These are phyloP conservation scores for Neurospora sp. DNA, from an alignment of 495 filamentous ascomycete species.

Conservation along the genomic window DNA sequence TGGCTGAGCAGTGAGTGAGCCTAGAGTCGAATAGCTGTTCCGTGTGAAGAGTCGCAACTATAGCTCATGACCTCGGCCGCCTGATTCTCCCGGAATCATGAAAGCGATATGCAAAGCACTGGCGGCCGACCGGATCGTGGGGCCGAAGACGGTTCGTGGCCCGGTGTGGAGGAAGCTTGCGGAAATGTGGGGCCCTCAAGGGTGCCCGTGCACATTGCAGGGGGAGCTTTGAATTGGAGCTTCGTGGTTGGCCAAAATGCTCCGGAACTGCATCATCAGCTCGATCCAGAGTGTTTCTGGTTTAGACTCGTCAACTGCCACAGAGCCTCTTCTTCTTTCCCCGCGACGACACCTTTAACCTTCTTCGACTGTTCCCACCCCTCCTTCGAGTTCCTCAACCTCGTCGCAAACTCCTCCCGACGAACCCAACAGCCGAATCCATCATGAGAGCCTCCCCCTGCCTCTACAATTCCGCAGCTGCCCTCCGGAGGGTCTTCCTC, in stretches of 20 bases:
- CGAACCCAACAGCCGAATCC: neutral
- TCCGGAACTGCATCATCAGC: neutral
- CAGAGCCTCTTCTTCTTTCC: neutral
- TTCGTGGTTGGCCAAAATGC: neutral
- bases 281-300: neutral
- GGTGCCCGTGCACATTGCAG: neutral
- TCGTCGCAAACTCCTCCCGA: neutral
- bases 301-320: neutral
- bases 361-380: neutral
- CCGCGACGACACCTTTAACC: neutral
- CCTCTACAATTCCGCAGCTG: conserved; percentile 28
- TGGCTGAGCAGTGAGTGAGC: neutral
- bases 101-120: neutral
- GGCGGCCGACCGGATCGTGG: neutral
- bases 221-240: neutral
- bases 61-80: neutral
- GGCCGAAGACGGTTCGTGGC: neutral
- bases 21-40: neutral
- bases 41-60: neutral
- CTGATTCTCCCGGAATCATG: neutral
- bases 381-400: neutral
- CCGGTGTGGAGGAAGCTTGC: neutral
- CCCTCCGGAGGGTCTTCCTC: conserved; percentile 31
- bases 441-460: conserved; percentile 27
- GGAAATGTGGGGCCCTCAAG: neutral